Evolutionary conservation across 2,329 filamentous ascomycete species (phyloP).

Genomic region (Proliferodiscus dingleyae): DNA sequence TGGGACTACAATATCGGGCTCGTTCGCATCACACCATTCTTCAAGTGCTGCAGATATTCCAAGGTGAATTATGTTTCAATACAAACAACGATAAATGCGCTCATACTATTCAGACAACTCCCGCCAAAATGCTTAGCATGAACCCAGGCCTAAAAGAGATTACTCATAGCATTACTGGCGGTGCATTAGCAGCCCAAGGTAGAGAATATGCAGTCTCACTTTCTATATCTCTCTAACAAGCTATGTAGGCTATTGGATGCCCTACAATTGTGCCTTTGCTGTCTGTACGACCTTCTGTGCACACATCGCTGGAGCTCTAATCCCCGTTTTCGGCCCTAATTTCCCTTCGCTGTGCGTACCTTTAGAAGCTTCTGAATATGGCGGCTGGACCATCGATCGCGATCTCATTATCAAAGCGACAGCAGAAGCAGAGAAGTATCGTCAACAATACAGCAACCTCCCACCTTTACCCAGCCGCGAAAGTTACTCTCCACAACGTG

Average conservation of each 20-base stretch:
- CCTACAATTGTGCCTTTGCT: conserved; percentile 77
- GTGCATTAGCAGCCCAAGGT: conserved; percentile 87
- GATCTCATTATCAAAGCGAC: conserved; percentile 50
- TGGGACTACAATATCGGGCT: conserved; percentile 97
- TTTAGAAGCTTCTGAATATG: conserved; percentile 59
- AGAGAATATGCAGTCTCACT: conserved; percentile 16
- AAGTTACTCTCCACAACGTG: conserved; percentile 27
- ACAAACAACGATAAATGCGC: neutral
- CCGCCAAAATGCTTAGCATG: conserved; percentile 72
- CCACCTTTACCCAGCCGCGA: conserved; percentile 19
- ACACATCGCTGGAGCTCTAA: conserved; percentile 75
- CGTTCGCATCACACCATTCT: conserved; percentile 89
- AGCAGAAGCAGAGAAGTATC: conserved; percentile 42
- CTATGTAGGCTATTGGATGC: conserved; percentile 89
- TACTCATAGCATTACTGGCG: conserved; percentile 90
- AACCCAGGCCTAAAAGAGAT: conserved; percentile 86
- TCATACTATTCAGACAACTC: conserved; percentile 63
- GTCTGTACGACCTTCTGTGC: conserved; percentile 88
- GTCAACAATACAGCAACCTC: conserved; percentile 27
- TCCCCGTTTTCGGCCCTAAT: conserved; percentile 80
- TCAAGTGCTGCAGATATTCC: conserved; percentile 81
- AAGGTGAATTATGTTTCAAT: conserved; percentile 57
- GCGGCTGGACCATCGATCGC: conserved; percentile 60
- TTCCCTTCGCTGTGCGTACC: conserved; percentile 71
- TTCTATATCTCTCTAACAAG: conserved; percentile 13